phyloP scores from a whole-genome alignment of 352 stramenopile species.

The Phytophthora tubulina region DNA sequence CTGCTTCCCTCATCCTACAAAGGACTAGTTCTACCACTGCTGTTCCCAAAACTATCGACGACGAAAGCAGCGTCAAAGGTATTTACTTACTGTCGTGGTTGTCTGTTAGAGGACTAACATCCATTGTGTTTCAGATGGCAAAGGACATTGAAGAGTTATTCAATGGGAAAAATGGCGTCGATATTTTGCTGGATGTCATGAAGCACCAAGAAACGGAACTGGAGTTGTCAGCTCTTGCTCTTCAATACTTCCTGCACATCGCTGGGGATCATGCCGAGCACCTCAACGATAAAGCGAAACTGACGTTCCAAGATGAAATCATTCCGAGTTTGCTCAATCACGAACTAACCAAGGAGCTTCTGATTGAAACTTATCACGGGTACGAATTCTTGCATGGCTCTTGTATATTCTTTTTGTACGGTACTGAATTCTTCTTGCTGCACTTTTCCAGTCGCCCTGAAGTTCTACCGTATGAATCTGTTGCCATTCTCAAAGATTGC shows the following conservation, averaged over 20 bases:
- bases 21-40: slow-evolving; percentile 70
- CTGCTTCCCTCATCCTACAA: slow-evolving; percentile 80
- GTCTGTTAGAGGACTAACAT: not conserved
- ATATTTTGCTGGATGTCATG: slow-evolving; percentile 80
- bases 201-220: slow-evolving; percentile 65
- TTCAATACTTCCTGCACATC: slow-evolving; percentile 88
- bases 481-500: slow-evolving; percentile 47
- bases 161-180: slow-evolving; percentile 56
- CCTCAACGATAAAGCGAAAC: slow-evolving; percentile 47
- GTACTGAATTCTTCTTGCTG: slow-evolving; percentile 18
- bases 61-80: slow-evolving; percentile 74
- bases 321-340: slow-evolving; percentile 68
- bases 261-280: slow-evolving; percentile 60
- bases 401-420: not conserved
- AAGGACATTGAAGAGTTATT: slow-evolving; percentile 64
- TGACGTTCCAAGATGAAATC: slow-evolving; percentile 61
- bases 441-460: slow-evolving; percentile 49
- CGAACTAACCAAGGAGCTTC: slow-evolving; percentile 74
- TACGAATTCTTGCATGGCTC: slow-evolving; percentile 6
- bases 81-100: not conserved
- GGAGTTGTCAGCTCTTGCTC: slow-evolving; percentile 75
- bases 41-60: slow-evolving; percentile 68
- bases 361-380: slow-evolving; percentile 82
- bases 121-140: slow-evolving; percentile 56
- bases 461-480: slow-evolving; percentile 64